Conservation (phyloP, 2,329 filamentous ascomycete genomes). For the Aspergillus proliferans region DNA sequence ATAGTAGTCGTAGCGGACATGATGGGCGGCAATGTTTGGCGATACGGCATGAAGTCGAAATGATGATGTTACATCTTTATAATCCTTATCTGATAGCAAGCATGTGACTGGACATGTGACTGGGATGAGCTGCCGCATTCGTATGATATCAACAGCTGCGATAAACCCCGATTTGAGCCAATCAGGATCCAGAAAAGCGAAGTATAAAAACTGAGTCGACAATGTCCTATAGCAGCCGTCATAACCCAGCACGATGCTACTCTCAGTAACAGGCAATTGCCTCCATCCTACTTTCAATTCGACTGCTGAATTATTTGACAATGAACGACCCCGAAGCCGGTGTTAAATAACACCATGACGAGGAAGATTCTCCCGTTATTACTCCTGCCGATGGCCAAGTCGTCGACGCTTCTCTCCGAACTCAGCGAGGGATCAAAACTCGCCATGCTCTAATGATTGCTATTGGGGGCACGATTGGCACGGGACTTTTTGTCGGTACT, state of each 20-base stretch:
- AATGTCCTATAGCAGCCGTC: too few relatives aligned
- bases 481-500: slow-evolving; percentile 4
- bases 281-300: too few relatives aligned
- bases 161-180: neutral
- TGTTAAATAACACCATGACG: neutral
- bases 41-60: neutral
- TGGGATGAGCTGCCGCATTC: neutral
- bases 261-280: too few relatives aligned
- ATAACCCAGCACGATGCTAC: too few relatives aligned
- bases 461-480: slow-evolving; percentile 9
- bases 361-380: neutral
- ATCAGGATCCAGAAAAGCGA: neutral
- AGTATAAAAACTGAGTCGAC: too few relatives aligned
- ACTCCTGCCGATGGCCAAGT: too few relatives aligned
- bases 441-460: slow-evolving; percentile 9
- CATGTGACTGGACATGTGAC: too few relatives aligned
- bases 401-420: too few relatives aligned
- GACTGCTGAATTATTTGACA: too few relatives aligned
- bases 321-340: neutral
- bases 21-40: neutral
- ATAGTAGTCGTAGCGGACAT: neutral
- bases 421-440: slow-evolving; percentile 2
- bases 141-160: neutral
- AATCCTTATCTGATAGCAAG: too few relatives aligned
- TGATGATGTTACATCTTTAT: too few relatives aligned